Percentiles rank a stretch among this genome's conserved stretches.
phyloP scores from a whole-genome alignment of 106 monocot genomes.

The Platanthera guangdongensis region DNA sequence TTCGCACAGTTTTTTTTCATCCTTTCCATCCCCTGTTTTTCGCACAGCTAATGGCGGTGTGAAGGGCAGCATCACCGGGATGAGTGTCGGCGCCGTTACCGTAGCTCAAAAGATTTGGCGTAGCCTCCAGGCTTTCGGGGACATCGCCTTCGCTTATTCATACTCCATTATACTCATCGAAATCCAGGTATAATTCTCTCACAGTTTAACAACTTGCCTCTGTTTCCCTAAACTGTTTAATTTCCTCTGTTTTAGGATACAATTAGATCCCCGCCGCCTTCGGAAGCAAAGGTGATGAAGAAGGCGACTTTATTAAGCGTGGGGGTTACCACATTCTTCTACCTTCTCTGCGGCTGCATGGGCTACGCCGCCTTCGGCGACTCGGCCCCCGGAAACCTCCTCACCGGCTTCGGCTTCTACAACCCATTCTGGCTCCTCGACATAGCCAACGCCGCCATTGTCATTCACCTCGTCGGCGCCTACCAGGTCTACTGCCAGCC shows the following conservation, averaged over 20 bases:
- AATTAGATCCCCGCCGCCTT: constrained; percentile 44
- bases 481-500: constrained; percentile 98
- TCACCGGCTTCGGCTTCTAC: constrained; percentile 92
- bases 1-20: too few species aligned
- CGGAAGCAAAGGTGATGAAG: constrained; percentile 62
- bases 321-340: constrained; percentile 49
- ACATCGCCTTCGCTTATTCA: constrained; percentile 70
- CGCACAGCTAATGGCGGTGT: constrained; percentile 24
- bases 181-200: constrained; percentile 30
- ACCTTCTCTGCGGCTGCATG: constrained; percentile 74
- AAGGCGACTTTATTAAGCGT: constrained; percentile 52
- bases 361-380: constrained; percentile 76
- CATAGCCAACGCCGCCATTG: constrained; percentile 85
- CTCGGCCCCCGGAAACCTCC: constrained; percentile 54
- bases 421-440: constrained; percentile 91
- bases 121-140: constrained; percentile 50
- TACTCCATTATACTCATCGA: constrained; percentile 73
- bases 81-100: constrained; percentile 34
- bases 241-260: constrained; percentile 34
- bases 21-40: not conserved
- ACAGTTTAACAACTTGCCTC: not conserved
- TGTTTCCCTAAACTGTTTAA: not conserved
- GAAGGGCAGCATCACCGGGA: constrained; percentile 52
- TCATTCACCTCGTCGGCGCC: constrained; percentile 82
- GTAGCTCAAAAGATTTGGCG: constrained; percentile 49